Base-by-base conservation (phyloP, 805 yeast species). In the Yamadazyma takamatsuzukensis region DNA sequence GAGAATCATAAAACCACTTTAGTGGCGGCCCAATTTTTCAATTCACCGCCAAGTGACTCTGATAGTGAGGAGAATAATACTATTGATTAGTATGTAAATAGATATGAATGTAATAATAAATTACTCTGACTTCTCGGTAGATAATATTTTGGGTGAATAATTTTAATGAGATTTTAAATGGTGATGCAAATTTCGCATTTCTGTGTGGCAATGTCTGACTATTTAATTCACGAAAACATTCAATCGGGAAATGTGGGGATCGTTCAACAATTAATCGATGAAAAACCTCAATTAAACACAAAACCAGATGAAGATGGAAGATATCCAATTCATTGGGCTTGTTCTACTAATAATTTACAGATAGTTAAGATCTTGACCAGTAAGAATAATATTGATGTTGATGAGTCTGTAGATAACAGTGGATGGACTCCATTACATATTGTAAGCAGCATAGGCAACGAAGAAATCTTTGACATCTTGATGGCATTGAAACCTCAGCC, bases 361-460 rank as follows among this genome's bases (percentile, higher is more conserved):
- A 64, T 64, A 43, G 34, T 49, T 4, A 34, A 46, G 16, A 21
- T 22, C 8, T 45, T 46, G 3, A 16, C 22, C 4, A 32, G 32
- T 10, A 34, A 55, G 34, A 40, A 53, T 34, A 44, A 40, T 19
- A 57, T 73, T 15, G 90, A 86, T 41, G 53, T 87, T 9, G 93
- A 87, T 50, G 83, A 80, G 3, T 53, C 68, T 46, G 51, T 44
- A 0, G 97, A 89, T 53, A 80, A 72, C 13, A 68, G 89, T 8
- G 95, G 95, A 0, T 89, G 96, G 96, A 81, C 90, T 0, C 87
- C 94, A 1, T 48, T 86, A 21, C 97, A 89, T 55, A 79, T 90
- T 32, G 87, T 93, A 0, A 72, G 83, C 0, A 74, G 96, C 0
- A 66, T 81, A 2, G 96, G 96, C 0, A 74, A 77, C 46, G 45